These are phyloP conservation scores for Odontarrhena argentea DNA, from an alignment of 345 rosid species.

Conservation along the genomic window DNA sequence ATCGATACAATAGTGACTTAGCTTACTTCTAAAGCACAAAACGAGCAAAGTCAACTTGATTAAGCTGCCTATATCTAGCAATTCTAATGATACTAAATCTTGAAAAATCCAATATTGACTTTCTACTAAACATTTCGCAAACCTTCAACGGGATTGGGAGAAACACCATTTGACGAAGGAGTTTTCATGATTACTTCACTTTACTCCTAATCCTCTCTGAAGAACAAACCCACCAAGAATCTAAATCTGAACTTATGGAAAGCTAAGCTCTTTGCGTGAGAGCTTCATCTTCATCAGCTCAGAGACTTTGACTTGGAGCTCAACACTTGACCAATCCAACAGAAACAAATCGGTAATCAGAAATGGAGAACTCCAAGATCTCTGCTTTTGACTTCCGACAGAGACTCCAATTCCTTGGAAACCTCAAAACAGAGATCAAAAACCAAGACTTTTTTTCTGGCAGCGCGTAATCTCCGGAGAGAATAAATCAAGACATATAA, in stretches of 20 bases:
- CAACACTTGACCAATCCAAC: slow-evolving; percentile 13
- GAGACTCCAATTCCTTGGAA: slow-evolving; percentile 26
- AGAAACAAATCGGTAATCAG: slow-evolving; percentile 18
- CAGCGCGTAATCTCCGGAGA: slow-evolving; percentile 38
- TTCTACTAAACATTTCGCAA: slow-evolving; percentile 8
- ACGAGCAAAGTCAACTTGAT: not conserved
- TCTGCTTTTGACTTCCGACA: slow-evolving; percentile 32
- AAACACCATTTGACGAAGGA: slow-evolving; percentile 75
- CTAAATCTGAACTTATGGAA: slow-evolving; percentile 36
- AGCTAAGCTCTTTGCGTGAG: slow-evolving; percentile 34
- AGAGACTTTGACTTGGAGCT: slow-evolving; percentile 20
- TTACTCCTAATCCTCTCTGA: not conserved
- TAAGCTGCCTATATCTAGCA: slow-evolving; percentile 15
- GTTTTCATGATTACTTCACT: slow-evolving; percentile 65
- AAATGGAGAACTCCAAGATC: slow-evolving; percentile 40
- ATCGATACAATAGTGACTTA: slow-evolving; percentile 18
- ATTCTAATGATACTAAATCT: slow-evolving; percentile 23
- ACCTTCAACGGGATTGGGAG: slow-evolving; percentile 79
- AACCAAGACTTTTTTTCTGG: slow-evolving; percentile 15
- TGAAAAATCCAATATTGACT: slow-evolving; percentile 12
- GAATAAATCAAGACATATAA: not conserved
- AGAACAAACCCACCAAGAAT: not conserved
- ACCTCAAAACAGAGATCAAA: slow-evolving; percentile 16
- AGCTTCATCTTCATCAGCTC: slow-evolving; percentile 32
- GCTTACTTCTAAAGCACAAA: slow-evolving; percentile 19